Conservation (phyloP, 306 rosid species). For the Senna siamea region DNA sequence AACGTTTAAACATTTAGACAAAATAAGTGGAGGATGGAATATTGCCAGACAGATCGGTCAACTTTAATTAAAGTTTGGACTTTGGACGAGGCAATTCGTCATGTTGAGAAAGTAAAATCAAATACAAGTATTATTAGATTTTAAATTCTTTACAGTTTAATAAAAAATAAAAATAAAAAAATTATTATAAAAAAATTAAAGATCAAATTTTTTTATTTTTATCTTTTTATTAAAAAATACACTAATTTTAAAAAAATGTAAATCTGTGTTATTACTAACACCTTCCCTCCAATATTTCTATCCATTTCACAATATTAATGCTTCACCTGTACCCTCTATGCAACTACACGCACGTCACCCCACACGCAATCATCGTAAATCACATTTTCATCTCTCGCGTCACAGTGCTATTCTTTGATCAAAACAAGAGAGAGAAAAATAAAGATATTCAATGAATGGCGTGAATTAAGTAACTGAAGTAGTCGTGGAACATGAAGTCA, state of each 20-base stretch:
- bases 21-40: not conserved
- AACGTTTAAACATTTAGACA: not conserved
- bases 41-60: not conserved
- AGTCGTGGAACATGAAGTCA: not conserved
- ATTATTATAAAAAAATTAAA: too few species aligned
- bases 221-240: too few species aligned
- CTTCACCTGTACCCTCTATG: too few species aligned
- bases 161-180: too few species aligned
- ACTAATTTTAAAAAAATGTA: too few species aligned
- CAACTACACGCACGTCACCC: not conserved
- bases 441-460: not conserved
- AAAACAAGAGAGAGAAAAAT: not conserved
- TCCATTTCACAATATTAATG: too few species aligned
- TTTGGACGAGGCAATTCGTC: not conserved
- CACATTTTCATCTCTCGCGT: not conserved
- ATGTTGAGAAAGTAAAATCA: constrained; percentile 14
- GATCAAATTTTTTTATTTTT: too few species aligned
- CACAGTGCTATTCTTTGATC: not conserved
- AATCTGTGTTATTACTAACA: too few species aligned
- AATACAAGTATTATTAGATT: not conserved
- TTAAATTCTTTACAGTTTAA: too few species aligned
- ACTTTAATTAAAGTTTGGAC: not conserved
- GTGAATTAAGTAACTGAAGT: constrained; percentile 1
- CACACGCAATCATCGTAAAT: not conserved
- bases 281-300: too few species aligned